Conservation (phyloP, 129 eudicot genomes). For the Smallanthus sonchifolius region DNA sequence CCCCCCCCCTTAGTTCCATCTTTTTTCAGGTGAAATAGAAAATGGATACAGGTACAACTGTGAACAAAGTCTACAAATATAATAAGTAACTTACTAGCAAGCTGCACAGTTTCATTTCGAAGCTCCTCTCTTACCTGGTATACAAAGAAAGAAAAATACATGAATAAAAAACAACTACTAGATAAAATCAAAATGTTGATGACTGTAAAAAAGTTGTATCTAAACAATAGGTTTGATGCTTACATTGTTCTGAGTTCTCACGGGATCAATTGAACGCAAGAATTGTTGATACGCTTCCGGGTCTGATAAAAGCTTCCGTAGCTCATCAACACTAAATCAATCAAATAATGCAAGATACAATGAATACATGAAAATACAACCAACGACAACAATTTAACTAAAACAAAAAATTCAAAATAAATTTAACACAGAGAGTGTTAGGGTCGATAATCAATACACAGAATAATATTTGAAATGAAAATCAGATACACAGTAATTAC, state of each 20-base stretch:
- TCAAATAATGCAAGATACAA: conserved; percentile 11
- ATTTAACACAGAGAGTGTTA: not conserved
- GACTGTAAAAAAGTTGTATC: not conserved
- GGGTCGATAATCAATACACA: not conserved
- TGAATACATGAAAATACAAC: not conserved
- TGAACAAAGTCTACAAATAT: not conserved
- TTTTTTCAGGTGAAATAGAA: not conserved
- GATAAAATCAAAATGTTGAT: not conserved
- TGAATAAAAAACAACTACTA: conserved; percentile 4
- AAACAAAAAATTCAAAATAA: not conserved
- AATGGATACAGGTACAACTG: not conserved
- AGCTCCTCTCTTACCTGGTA: conserved; percentile 75
- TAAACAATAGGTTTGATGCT: conserved; percentile 12
- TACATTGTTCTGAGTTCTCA: conserved; percentile 77
- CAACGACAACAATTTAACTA: not conserved
- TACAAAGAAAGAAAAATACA: not conserved
- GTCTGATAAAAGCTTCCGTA: conserved; percentile 56
- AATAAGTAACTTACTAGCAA: conserved; percentile 53
- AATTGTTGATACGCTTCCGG: conserved; percentile 62
- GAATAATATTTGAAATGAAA: not conserved
- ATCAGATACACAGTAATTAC: not conserved
- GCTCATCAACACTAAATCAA: conserved; percentile 61
- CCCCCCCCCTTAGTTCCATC: not conserved
- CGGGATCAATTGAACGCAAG: conserved; percentile 53
- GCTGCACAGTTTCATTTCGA: conserved; percentile 65